These are phyloP conservation scores for Fraxinus pennsylvanica DNA, from an alignment of 257 asterid genomes.

Conservation along the genomic window DNA sequence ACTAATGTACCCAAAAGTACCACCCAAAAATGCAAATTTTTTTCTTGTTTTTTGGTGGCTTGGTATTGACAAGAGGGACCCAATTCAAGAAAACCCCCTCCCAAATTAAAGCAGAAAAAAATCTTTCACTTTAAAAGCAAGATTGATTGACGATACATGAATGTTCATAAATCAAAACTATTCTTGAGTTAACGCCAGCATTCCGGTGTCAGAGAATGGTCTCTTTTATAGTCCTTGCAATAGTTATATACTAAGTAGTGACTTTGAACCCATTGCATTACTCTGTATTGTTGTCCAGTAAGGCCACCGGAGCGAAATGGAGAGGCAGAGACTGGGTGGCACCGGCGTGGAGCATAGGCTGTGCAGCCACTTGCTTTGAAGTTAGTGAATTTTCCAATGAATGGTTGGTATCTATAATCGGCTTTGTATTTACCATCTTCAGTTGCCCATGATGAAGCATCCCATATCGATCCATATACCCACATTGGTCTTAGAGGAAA, in stretches of 20 bases:
- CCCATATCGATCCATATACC: conserved; percentile 61
- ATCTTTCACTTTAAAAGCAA: neutral
- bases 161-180: neutral
- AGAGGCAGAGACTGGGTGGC: conserved; percentile 42
- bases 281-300: conserved; percentile 31
- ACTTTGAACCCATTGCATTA: conserved; percentile 46
- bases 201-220: conserved; percentile 51
- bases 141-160: neutral
- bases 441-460: conserved; percentile 59
- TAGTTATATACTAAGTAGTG: conserved; percentile 44
- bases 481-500: conserved; percentile 61
- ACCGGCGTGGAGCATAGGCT: conserved; percentile 43
- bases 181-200: conserved; percentile 34
- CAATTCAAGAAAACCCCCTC: conserved; percentile 20
- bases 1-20: neutral
- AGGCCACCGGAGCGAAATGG: conserved; percentile 47
- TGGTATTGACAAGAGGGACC: conserved; percentile 32
- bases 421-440: conserved; percentile 55
- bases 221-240: conserved; percentile 48
- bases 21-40: neutral
- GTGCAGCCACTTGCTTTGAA: conserved; percentile 54
- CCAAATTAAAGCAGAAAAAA: neutral
- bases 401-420: conserved; percentile 52
- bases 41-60: conserved; percentile 17
- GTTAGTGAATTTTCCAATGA: conserved; percentile 40